Evolutionary conservation across 345 rosid genomes (phyloP).

Genomic region (rapeseed (Brassica napus)): Da-Ae NC_063446.1:61802501-61803000

Average conservation of each 20-base stretch:
- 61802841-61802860: slow-evolving; percentile 99
- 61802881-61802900: slow-evolving; percentile 1
- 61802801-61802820: slow-evolving; percentile 91
- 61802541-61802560: slow-evolving; percentile 87
- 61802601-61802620: slow-evolving; percentile 95
- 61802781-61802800: slow-evolving; percentile 61
- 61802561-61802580: slow-evolving; percentile 98
- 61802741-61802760: not conserved
- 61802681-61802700: slow-evolving; percentile 69
- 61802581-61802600: slow-evolving; percentile 95
- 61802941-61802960: not conserved
- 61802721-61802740: not conserved
- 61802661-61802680: slow-evolving; percentile 96
- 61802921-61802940: slow-evolving; percentile 39
- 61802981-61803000: no score
- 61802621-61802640: slow-evolving; percentile 95
- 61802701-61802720: not conserved
- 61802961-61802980: not conserved
- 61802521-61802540: slow-evolving; percentile 99
- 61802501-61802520: slow-evolving; percentile 99
- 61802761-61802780: slow-evolving; percentile 6
- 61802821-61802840: slow-evolving; percentile 99
- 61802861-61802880: slow-evolving; percentile 90
- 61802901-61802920: slow-evolving; percentile 57
- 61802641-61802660: slow-evolving; percentile 98